Percentiles rank a stretch among this genome's conserved stretches.
Evolutionary conservation across 2,329 filamentous ascomycete species (phyloP).

Genomic region (Xylariaceae sp.): DNA sequence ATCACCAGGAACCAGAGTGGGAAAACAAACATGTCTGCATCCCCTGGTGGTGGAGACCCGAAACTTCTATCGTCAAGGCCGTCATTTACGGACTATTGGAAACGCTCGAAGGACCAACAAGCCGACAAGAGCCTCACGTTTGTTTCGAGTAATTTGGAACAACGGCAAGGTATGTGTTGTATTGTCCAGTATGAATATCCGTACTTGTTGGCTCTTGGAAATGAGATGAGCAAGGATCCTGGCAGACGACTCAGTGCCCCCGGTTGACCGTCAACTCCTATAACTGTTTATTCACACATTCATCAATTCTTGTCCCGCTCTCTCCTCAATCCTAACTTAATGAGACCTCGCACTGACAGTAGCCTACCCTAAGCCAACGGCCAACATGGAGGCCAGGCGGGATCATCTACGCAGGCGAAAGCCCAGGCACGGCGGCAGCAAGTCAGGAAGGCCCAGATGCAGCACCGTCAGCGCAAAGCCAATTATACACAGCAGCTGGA

Average conservation of each 20-base stretch:
- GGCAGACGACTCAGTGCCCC: neutral
- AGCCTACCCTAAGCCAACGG: neutral
- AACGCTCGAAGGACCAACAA: conserved; percentile 48
- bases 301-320: neutral
- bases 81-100: conserved; percentile 57
- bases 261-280: neutral
- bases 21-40: conserved; percentile 13
- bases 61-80: conserved; percentile 41
- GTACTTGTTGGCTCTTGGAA: neutral
- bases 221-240: neutral
- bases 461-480: conserved; percentile 62
- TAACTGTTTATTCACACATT: neutral
- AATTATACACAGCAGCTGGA: conserved; percentile 62
- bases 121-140: conserved; percentile 45
- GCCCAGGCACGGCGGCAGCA: conserved; percentile 56
- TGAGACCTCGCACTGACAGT: no score
- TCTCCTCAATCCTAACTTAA: no score
- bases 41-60: conserved; percentile 10
- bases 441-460: conserved; percentile 59
- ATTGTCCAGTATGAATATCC: neutral
- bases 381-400: conserved; percentile 15
- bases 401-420: conserved; percentile 44
- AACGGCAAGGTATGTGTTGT: conserved; percentile 34
- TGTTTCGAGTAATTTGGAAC: conserved; percentile 40
- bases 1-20: neutral